Conservation (phyloP, 2,329 filamentous ascomycete species). For the Alternaria angustiovoidea region DNA sequence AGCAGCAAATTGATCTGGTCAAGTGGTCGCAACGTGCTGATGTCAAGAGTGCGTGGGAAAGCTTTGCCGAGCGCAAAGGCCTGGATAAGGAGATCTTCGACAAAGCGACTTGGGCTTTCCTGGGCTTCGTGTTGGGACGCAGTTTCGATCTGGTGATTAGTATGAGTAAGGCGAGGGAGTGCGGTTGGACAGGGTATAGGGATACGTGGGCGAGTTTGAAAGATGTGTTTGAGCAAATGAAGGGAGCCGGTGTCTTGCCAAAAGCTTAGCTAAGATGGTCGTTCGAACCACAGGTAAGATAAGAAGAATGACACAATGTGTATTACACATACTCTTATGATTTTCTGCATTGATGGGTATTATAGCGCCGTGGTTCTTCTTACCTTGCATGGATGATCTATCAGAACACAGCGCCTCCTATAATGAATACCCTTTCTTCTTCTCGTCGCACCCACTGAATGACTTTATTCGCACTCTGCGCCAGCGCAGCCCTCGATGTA, state of each 20-base stretch:
- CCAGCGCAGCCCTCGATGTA: conserved; percentile 69
- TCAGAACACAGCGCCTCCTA: conserved; percentile 85
- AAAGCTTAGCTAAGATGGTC: neutral
- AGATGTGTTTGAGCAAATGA: conserved; percentile 47
- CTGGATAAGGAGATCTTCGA: conserved; percentile 53
- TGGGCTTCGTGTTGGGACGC: conserved; percentile 55
- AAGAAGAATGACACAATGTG: neutral
- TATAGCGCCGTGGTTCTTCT: neutral
- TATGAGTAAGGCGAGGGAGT: too few relatives aligned
- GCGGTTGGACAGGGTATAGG: conserved; percentile 50
- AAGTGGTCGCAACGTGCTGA: conserved; percentile 54
- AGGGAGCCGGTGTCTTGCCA: conserved; percentile 37
- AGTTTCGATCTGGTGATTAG: conserved; percentile 49
- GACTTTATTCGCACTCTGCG: conserved; percentile 86
- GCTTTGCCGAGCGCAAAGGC: conserved; percentile 45
- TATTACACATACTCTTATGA: neutral
- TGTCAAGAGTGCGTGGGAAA: conserved; percentile 52
- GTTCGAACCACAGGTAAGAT: neutral
- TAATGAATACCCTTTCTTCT: conserved; percentile 94
- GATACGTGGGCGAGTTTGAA: conserved; percentile 50
- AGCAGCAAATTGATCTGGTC: conserved; percentile 42
- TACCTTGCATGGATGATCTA: neutral
- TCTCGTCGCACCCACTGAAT: conserved; percentile 91
- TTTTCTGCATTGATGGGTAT: neutral
- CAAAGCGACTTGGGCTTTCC: conserved; percentile 57